phyloP scores from a whole-genome alignment of 257 asterid species.

The Salvia splendens region DNA sequence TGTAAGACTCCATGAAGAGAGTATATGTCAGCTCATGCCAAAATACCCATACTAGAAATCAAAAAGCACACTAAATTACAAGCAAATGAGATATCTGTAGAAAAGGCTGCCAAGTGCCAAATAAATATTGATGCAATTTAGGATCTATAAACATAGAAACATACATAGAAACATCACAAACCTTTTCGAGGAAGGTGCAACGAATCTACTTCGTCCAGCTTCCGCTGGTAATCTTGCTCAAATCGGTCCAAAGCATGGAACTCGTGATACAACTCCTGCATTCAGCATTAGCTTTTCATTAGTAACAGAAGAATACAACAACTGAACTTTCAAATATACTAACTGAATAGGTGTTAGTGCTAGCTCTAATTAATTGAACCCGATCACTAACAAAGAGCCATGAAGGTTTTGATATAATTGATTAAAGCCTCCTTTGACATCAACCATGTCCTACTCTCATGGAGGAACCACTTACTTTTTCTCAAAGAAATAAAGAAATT shows the following conservation, averaged over 20 bases:
- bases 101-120: not conserved
- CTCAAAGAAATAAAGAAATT: constrained; percentile 9
- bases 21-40: not conserved
- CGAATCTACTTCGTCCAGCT: constrained; percentile 89
- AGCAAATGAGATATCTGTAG: constrained; percentile 8
- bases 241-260: constrained; percentile 90
- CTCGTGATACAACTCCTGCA: constrained; percentile 97
- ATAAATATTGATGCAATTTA: constrained; percentile 1
- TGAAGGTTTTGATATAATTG: not conserved
- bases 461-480: not conserved
- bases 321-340: constrained; percentile 11
- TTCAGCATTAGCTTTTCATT: constrained; percentile 31
- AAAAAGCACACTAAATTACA: constrained; percentile 8
- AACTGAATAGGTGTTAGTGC: constrained; percentile 15
- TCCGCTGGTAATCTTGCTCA: constrained; percentile 84
- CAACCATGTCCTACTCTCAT: constrained; percentile 1
- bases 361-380: constrained; percentile 14
- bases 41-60: not conserved
- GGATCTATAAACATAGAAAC: not conserved
- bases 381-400: not conserved
- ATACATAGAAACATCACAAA: constrained; percentile 33
- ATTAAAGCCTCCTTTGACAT: constrained; percentile 4
- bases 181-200: constrained; percentile 93
- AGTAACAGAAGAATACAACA: constrained; percentile 8
- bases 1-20: not conserved